These are phyloP conservation scores for Silene uniflora DNA, from an alignment of 148 eudicot species.

Conservation along the genomic window DNA sequence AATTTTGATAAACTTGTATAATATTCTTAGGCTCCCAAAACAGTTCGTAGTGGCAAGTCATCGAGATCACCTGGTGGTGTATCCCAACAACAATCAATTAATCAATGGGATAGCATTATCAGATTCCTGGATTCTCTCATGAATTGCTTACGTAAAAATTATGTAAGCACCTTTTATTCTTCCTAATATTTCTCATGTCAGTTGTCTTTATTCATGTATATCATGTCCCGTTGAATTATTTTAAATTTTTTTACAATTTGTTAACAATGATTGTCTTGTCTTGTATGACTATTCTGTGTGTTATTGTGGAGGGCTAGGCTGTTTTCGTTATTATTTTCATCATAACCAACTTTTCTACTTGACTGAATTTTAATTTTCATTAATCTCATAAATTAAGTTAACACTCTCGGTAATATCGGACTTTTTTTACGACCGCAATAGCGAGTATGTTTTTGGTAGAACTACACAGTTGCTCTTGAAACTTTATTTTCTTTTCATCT, in stretches of 20 bases:
- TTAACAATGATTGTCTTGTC: background rate
- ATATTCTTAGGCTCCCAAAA: conserved; percentile 76
- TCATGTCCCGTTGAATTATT: background rate
- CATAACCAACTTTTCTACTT: background rate
- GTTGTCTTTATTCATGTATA: background rate
- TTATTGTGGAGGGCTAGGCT: background rate
- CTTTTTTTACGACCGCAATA: background rate
- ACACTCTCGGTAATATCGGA: too few species aligned
- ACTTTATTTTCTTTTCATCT: background rate
- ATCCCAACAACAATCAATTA: conserved; percentile 59
- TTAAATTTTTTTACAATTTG: background rate
- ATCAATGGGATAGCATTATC: conserved; percentile 94
- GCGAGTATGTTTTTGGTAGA: background rate
- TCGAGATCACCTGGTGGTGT: conserved; percentile 76
- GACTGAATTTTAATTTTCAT: background rate
- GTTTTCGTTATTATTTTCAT: background rate
- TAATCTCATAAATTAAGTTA: too few species aligned
- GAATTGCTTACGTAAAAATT: conserved; percentile 68
- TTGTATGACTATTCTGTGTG: background rate
- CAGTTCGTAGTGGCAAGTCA: conserved; percentile 67
- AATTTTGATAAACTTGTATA: background rate
- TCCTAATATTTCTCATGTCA: background rate
- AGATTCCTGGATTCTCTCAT: conserved; percentile 87
- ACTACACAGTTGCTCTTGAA: background rate
- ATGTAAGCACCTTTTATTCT: conserved; percentile 42